Percentiles rank a stretch among this genome's conserved stretches.
These are phyloP conservation scores for Hypseocharis bilobata DNA, from an alignment of 441 rosid genomes.

Conservation along the genomic window DNA sequence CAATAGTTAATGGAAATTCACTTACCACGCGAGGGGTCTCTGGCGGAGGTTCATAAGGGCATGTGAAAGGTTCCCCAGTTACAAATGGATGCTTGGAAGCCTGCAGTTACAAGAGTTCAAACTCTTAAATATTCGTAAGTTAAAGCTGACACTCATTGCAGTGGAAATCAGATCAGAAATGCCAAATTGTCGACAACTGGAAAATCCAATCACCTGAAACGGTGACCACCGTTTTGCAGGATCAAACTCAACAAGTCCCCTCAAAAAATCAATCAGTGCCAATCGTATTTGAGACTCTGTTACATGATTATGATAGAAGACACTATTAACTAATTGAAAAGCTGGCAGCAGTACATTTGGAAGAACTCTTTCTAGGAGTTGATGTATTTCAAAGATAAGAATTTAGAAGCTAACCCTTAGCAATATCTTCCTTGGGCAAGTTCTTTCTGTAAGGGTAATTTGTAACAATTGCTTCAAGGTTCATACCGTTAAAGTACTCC, in stretches of 20 bases:
- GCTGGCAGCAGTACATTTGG: constrained; percentile 5
- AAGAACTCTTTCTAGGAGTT: background rate
- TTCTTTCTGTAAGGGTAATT: constrained; percentile 80
- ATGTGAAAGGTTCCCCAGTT: constrained; percentile 93
- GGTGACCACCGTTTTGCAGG: constrained; percentile 99
- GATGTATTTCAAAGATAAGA: constrained; percentile 9
- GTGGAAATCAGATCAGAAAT: constrained; percentile 1
- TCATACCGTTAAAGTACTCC: constrained; percentile 86
- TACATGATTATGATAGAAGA: constrained; percentile 18
- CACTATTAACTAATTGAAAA: constrained; percentile 20
- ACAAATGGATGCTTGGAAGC: constrained; percentile 97
- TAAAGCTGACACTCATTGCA: constrained; percentile 10
- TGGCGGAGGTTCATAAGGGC: constrained; percentile 74
- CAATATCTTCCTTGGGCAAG: constrained; percentile 65
- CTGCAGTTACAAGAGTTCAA: constrained; percentile 38
- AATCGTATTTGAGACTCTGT: constrained; percentile 79
- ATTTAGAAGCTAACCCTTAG: constrained; percentile 51
- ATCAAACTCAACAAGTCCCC: constrained; percentile 97
- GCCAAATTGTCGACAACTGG: constrained; percentile 11
- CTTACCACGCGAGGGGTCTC: constrained; percentile 89
- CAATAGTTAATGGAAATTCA: constrained; percentile 10
- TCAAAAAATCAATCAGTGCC: constrained; percentile 90
- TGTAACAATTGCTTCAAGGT: constrained; percentile 83
- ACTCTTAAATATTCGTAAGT: constrained; percentile 13
- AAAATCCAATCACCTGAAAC: constrained; percentile 59